These are phyloP conservation scores for Heimioporus sp. DNA, from an alignment of 768 basidiomycete species.

Conservation along the genomic window DNA sequence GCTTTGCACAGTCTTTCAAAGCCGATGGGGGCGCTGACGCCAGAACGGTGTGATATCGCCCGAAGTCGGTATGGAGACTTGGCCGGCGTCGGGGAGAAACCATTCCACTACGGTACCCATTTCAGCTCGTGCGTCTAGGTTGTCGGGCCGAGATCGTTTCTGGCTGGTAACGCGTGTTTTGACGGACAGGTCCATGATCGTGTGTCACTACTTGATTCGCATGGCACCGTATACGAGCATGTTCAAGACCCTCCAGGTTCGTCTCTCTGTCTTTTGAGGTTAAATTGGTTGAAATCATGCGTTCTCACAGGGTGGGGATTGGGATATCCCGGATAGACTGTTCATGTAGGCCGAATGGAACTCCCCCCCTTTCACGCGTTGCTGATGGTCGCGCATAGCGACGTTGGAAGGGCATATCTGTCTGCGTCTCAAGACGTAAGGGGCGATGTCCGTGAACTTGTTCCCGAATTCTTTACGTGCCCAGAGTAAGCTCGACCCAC, in stretches of 20 bases:
- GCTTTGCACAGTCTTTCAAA: slow-evolving; percentile 58
- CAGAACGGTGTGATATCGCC: slow-evolving; percentile 72
- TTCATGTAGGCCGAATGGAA: slow-evolving; percentile 54
- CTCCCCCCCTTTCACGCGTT: neutral
- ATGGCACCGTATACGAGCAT: slow-evolving; percentile 89
- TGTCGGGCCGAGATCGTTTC: neutral
- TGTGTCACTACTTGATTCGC: slow-evolving; percentile 91
- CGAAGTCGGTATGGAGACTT: slow-evolving; percentile 71
- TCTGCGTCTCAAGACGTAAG: slow-evolving; percentile 84
- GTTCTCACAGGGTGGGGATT: slow-evolving; percentile 75
- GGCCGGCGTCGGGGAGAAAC: slow-evolving; percentile 76
- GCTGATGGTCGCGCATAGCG: slow-evolving; percentile 41
- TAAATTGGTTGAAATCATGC: neutral
- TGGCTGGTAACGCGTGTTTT: slow-evolving; percentile 1
- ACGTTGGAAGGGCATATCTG: slow-evolving; percentile 76
- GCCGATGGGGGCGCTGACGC: slow-evolving; percentile 90
- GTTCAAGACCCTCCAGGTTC: slow-evolving; percentile 83
- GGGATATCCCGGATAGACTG: slow-evolving; percentile 88
- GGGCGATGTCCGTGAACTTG: slow-evolving; percentile 91
- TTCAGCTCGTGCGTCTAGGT: slow-evolving; percentile 61
- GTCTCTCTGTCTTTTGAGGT: slow-evolving; percentile 3
- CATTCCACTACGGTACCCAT: slow-evolving; percentile 93
- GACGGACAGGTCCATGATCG: slow-evolving; percentile 73
- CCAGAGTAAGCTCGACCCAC: slow-evolving; percentile 56
- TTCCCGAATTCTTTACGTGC: slow-evolving; percentile 84